phyloP scores from a whole-genome alignment of 106 monocot species.

The Posidonia australis region DNA sequence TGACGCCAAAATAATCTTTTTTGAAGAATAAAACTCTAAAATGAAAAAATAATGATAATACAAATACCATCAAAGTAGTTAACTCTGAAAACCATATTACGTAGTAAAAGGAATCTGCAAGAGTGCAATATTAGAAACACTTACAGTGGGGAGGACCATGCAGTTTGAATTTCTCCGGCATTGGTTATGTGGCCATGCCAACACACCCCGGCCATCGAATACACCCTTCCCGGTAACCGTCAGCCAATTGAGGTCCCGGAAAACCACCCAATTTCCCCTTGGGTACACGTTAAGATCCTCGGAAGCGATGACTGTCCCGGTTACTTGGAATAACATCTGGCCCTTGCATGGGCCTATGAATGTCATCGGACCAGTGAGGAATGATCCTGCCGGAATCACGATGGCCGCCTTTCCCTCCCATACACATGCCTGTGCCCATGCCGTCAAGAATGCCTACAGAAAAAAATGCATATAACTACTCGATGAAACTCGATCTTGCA shows the following conservation, averaged over 20 bases:
- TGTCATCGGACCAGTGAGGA: conserved; percentile 18
- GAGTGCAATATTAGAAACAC: no score
- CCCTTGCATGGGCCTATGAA: conserved; percentile 39
- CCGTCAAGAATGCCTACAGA: conserved; percentile 24
- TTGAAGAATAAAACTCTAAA: no score
- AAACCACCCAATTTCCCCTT: conserved; percentile 26
- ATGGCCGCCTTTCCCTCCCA: conserved; percentile 11
- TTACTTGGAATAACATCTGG: conserved; percentile 2
- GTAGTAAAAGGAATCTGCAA: no score
- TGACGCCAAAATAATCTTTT: no score
- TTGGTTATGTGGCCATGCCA: conserved; percentile 14
- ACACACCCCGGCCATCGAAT: conserved; percentile 38
- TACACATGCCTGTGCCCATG: conserved; percentile 35
- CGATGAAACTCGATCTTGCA: no score
- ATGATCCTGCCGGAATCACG: conserved; percentile 29
- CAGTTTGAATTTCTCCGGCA: no score
- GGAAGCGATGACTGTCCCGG: conserved; percentile 20
- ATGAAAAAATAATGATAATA: no score
- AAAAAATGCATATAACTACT: no score
- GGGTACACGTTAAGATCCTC: conserved; percentile 9
- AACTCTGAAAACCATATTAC: no score
- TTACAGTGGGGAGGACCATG: conserved; percentile 20
- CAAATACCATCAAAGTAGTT: no score
- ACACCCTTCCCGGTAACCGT: conserved; percentile 29
- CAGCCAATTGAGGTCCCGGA: conserved; percentile 26